phyloP scores from a whole-genome alignment of 768 basidiomycete species.

The Zangia roseola region DNA sequence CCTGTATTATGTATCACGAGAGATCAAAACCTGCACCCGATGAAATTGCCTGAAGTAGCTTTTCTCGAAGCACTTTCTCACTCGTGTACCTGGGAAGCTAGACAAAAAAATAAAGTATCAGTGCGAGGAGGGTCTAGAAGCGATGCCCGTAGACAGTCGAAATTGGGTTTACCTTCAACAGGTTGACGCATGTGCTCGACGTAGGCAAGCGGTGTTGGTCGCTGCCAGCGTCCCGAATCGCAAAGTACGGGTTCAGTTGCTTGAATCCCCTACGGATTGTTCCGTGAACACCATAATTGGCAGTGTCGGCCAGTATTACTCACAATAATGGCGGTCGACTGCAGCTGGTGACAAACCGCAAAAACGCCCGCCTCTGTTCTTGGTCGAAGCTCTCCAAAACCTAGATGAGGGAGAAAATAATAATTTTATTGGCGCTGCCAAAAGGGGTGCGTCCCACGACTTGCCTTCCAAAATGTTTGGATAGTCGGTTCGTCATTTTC shows the following conservation, averaged over 20 bases:
- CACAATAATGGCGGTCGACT: conserved; percentile 85
- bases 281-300: background rate
- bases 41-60: conserved; percentile 83
- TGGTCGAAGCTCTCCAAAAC: conserved; percentile 80
- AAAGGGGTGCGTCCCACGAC: conserved; percentile 16
- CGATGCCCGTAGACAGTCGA: background rate
- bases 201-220: conserved; percentile 74
- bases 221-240: conserved; percentile 75
- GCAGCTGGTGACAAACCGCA: conserved; percentile 93
- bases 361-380: conserved; percentile 70
- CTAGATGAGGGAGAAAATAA: conserved; percentile 30
- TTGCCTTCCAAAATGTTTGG: conserved; percentile 78
- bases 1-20: conserved; percentile 53
- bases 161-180: conserved; percentile 66
- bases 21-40: conserved; percentile 92
- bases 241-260: conserved; percentile 84
- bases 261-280: conserved; percentile 63
- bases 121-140: background rate
- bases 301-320: conserved; percentile 25
- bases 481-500: conserved; percentile 71
- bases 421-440: background rate
- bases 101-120: background rate
- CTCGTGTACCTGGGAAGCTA: conserved; percentile 71
- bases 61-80: conserved; percentile 63
- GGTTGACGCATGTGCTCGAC: conserved; percentile 87